Evolutionary conservation across 2,329 filamentous ascomycete species (phyloP).

Genomic region (Phialophora macrospora): DNA sequence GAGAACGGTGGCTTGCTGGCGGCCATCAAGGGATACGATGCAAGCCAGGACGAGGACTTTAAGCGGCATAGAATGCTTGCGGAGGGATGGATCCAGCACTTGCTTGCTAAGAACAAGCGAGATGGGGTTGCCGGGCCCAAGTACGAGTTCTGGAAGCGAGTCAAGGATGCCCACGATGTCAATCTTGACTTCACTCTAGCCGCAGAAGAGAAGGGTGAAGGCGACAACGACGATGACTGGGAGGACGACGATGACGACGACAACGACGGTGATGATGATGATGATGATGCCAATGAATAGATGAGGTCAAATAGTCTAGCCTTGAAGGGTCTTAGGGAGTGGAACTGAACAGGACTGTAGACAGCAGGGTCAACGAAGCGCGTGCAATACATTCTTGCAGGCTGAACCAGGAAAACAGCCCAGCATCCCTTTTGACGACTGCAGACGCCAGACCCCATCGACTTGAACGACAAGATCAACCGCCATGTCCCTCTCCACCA

Average conservation of each 20-base stretch:
- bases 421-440: no score
- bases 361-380: not conserved
- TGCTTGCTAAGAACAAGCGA: not conserved
- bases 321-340: not conserved
- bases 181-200: conserved; percentile 5
- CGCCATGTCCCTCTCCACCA: no score
- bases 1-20: conserved; percentile 14
- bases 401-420: no score
- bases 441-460: no score
- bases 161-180: conserved; percentile 11
- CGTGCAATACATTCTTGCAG: not conserved
- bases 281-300: not conserved
- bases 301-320: not conserved
- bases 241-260: not conserved
- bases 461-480: no score
- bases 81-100: not conserved
- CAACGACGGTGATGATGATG: not conserved
- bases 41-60: not conserved
- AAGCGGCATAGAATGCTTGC: not conserved
- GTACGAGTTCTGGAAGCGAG: conserved; percentile 6
- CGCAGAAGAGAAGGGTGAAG: not conserved
- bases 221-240: not conserved
- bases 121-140: not conserved
- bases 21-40: not conserved
- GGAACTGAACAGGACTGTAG: not conserved